A percentile compares a stretch with the other conserved stretches of the same genome.
phyloP scores from a whole-genome alignment of 441 rosid genomes.

The Raphanus hybrid region DNA sequence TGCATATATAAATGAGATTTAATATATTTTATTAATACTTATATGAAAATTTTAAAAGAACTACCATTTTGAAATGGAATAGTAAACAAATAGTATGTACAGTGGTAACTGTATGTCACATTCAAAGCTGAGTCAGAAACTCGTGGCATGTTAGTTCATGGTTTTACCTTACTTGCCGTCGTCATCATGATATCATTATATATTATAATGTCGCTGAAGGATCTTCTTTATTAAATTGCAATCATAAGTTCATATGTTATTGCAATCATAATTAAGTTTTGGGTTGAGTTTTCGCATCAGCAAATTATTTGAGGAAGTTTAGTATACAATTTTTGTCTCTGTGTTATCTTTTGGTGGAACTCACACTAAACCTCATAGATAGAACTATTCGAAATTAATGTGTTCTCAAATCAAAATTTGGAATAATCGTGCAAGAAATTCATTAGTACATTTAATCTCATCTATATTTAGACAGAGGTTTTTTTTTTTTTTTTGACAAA shows the following conservation, averaged over 20 bases:
- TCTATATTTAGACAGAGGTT: neutral
- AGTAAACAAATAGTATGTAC: neutral
- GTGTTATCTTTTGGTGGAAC: constrained; percentile 21
- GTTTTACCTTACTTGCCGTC: constrained; percentile 34
- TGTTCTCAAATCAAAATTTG: neutral
- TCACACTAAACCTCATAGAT: constrained; percentile 17
- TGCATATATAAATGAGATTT: too few species aligned
- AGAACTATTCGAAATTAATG: neutral
- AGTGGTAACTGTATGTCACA: constrained; percentile 33
- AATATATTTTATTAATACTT: too few species aligned
- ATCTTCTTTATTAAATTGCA: neutral
- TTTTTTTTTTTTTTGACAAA: too few species aligned
- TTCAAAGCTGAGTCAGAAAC: constrained; percentile 55
- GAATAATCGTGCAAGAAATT: neutral
- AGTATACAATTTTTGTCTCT: neutral
- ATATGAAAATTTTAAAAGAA: too few species aligned
- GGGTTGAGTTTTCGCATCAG: constrained; percentile 40
- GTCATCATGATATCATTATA: constrained; percentile 1
- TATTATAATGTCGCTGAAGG: constrained; percentile 19
- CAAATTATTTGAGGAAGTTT: constrained; percentile 15
- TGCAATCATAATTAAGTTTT: constrained; percentile 15
- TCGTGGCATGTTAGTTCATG: constrained; percentile 40
- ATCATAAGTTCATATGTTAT: neutral
- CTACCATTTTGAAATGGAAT: too few species aligned
- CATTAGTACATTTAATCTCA: neutral